Percentiles rank a stretch among this genome's conserved stretches.
Conservation (phyloP, 163 green algal species). For the Scenedesmus sp. region DNA sequence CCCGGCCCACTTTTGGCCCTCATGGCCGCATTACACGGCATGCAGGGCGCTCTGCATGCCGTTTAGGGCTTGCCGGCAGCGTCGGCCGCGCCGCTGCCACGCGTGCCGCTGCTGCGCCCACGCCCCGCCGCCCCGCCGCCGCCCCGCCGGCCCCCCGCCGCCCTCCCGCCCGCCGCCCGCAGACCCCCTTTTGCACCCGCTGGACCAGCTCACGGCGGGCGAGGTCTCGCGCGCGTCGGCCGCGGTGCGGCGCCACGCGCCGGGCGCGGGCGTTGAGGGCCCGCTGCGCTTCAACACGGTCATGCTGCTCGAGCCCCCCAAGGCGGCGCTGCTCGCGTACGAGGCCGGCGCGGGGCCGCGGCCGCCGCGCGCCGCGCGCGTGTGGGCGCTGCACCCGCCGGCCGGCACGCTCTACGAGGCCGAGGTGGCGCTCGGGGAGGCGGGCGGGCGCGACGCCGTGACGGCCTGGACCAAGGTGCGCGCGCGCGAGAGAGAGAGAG, state of each 20-base stretch:
- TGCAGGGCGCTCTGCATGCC: neutral
- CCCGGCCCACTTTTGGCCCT: neutral
- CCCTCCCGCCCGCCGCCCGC: too few species aligned
- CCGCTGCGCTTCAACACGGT: conserved; percentile 60
- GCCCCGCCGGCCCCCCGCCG: too few species aligned
- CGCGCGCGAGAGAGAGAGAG: too few species aligned
- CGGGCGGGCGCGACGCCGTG: conserved; percentile 19
- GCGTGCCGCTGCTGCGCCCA: neutral
- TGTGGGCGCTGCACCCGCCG: conserved; percentile 46
- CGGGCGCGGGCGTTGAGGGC: conserved; percentile 19
- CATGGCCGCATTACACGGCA: neutral
- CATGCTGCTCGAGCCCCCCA: conserved; percentile 58
- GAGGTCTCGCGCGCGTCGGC: conserved; percentile 44
- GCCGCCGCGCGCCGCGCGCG: conserved; percentile 43
- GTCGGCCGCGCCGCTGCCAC: neutral
- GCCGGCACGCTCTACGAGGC: conserved; percentile 32
- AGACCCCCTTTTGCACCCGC: conserved; percentile 49
- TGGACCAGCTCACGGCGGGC: conserved; percentile 46
- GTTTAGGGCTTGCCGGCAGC: neutral
- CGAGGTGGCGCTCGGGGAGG: conserved; percentile 35
- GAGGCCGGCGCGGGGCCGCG: conserved; percentile 29
- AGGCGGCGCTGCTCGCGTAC: conserved; percentile 49
- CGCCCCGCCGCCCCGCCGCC: too few species aligned
- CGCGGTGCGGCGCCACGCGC: conserved; percentile 37
- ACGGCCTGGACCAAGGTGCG: conserved; percentile 41